phyloP scores from a whole-genome alignment of 2,329 filamentous ascomycete genomes.

The Hymenoscyphus repandus region DNA sequence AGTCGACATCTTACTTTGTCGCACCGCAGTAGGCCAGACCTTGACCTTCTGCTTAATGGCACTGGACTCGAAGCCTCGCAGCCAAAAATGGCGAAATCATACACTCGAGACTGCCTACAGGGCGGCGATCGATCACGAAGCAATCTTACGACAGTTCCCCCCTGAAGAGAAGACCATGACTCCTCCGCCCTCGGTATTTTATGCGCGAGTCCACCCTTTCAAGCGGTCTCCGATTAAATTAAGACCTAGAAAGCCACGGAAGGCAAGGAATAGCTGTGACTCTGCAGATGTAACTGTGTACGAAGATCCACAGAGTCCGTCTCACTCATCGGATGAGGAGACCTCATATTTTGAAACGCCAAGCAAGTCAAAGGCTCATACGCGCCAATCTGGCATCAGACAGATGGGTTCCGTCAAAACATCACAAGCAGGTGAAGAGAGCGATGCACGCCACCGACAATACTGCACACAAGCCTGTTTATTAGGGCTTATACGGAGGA shows the following conservation, averaged over 20 bases:
- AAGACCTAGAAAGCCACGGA: conserved; percentile 8
- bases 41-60: conserved; percentile 14
- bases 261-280: conserved; percentile 11
- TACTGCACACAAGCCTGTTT: conserved; percentile 20
- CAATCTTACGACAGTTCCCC: conserved; percentile 9
- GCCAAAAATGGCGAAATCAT: conserved; percentile 17
- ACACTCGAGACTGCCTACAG: conserved; percentile 13
- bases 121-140: conserved; percentile 11
- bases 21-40: not conserved
- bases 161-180: conserved; percentile 9
- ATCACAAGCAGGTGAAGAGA: conserved; percentile 16
- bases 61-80: conserved; percentile 14
- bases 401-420: conserved; percentile 7
- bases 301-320: conserved; percentile 11
- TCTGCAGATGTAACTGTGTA: conserved; percentile 8
- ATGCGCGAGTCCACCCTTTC: conserved; percentile 8
- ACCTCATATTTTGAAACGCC: conserved; percentile 11
- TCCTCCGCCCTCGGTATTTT: conserved; percentile 8
- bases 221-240: conserved; percentile 9
- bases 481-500: conserved; percentile 16
- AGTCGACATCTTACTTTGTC: not conserved
- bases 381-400: conserved; percentile 10
- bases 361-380: conserved; percentile 14
- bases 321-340: conserved; percentile 15
- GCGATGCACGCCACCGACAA: conserved; percentile 11